These are phyloP conservation scores for Tolypocladium album DNA, from an alignment of 2,329 filamentous ascomycete genomes.

Conservation along the genomic window DNA sequence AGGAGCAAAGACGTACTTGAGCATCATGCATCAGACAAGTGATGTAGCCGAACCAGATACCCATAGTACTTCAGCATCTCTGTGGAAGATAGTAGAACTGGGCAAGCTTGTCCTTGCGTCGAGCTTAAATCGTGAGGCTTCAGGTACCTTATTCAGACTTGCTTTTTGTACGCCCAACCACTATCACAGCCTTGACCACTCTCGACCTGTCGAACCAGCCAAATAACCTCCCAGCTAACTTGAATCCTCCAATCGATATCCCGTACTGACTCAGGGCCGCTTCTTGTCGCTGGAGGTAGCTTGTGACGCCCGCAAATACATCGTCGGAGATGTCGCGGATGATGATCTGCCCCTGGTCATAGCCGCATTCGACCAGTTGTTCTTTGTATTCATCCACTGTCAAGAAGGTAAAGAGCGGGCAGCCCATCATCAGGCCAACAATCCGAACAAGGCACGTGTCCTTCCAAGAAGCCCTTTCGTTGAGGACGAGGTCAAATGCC, in stretches of 20 bases:
- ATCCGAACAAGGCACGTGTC: constrained; percentile 25
- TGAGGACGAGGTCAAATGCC: constrained; percentile 42
- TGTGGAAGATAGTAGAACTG: background rate
- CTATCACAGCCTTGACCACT: constrained; percentile 22
- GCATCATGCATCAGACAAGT: constrained; percentile 29
- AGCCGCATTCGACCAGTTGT: constrained; percentile 36
- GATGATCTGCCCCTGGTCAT: constrained; percentile 26
- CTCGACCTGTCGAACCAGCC: constrained; percentile 24
- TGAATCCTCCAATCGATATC: constrained; percentile 23
- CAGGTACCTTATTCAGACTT: background rate
- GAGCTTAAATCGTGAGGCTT: background rate
- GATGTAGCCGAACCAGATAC: no score
- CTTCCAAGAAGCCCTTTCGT: constrained; percentile 14
- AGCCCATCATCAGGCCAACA: constrained; percentile 34
- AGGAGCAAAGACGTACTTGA: constrained; percentile 30
- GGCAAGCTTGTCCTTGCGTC: no score
- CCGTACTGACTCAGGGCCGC: constrained; percentile 21
- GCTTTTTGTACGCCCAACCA: constrained; percentile 15
- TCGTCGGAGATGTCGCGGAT: constrained; percentile 40
- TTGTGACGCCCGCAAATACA: constrained; percentile 38
- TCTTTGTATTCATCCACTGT: constrained; percentile 31
- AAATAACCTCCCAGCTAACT: constrained; percentile 25
- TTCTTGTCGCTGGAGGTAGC: constrained; percentile 28
- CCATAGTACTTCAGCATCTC: background rate
- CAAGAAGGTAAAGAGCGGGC: constrained; percentile 37